These are phyloP conservation scores for Epichloe gansuensis DNA, from an alignment of 2,329 filamentous ascomycete genomes.

Conservation along the genomic window DNA sequence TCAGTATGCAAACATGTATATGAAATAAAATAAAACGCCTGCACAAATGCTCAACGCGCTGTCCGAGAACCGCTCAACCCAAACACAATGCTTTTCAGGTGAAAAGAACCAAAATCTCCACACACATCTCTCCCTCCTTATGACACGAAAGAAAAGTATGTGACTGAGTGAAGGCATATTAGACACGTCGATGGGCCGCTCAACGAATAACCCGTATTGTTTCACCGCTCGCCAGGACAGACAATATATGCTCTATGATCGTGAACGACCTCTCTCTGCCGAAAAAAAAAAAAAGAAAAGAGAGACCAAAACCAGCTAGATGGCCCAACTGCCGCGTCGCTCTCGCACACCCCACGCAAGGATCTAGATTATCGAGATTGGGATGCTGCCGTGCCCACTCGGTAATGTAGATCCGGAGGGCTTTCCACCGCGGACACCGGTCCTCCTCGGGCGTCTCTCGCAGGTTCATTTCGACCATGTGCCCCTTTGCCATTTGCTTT, in stretches of 20 bases:
- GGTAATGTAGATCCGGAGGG: conserved; percentile 68
- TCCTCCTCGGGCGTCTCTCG: conserved; percentile 30
- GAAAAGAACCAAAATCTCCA: too few relatives aligned
- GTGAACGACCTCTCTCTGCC: background rate
- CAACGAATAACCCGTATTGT: too few relatives aligned
- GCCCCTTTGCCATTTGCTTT: conserved; percentile 50
- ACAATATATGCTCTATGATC: background rate
- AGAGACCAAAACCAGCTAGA: conserved; percentile 24
- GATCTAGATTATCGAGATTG: conserved; percentile 48
- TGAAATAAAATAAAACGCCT: too few relatives aligned
- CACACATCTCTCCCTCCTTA: too few relatives aligned
- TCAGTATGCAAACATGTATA: background rate
- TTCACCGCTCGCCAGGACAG: too few relatives aligned
- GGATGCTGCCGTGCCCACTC: conserved; percentile 90
- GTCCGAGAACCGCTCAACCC: too few relatives aligned
- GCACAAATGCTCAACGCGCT: background rate
- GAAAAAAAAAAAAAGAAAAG: background rate
- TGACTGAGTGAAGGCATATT: too few relatives aligned
- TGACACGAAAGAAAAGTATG: too few relatives aligned
- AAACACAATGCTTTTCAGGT: background rate
- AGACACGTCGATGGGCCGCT: too few relatives aligned
- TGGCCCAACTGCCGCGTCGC: conserved; percentile 60
- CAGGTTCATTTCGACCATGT: conserved; percentile 49
- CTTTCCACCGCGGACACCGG: conserved; percentile 66
- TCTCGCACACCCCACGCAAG: conserved; percentile 57